Base-by-base conservation (phyloP, 768 basidiomycete species). In the Tricholomella constricta region DNA sequence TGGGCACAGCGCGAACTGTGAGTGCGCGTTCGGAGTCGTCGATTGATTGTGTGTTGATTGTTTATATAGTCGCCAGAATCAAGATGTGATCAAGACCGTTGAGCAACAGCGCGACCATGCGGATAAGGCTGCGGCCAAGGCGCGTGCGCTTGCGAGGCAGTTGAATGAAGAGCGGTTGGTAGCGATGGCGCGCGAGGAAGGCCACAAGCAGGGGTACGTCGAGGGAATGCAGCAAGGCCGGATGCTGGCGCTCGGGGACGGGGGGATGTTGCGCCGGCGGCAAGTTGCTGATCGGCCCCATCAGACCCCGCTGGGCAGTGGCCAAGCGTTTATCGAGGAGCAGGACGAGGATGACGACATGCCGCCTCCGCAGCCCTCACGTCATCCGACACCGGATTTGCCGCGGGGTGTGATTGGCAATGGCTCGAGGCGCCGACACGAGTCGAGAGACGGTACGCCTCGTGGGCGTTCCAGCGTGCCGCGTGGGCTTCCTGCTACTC, bases 141-240 rank as follows among this genome's bases (percentile, higher is more conserved):
- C 84, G 19, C 74, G 83, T 26, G 72, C 67, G n/a, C 71, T 74
- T 31, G 74, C 84, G n/a, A 71, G 86, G 23, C 78, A 77, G 63
- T 56, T 85, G 37, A 79, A 81, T 51, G 76, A 84, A 49, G 78
- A 85, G 65, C 78, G 73, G 32, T 59, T 79, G 41, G 40, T 83
- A 3, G 62, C 78, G 2, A 57, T 73, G 1, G 86, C 86, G 2
- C 72, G 74, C 36, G 83, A 85, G 58, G 77, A 84, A 43, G 86
- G 85, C 5, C 67, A 83, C 32, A 63, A 58, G 46, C 57, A 69
- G 51, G 76, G 76, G 1, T 75, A 65, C 53, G 72, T 77, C 43
- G 72, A 75, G 55, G 86, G 85, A 0, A 66, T 81, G 14, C 69
- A 72, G 32, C 82, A 84, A 45, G 85, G 85, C 4, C 59, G 68